These are phyloP conservation scores for Passiflora organensis DNA, from an alignment of 345 rosid species.

Conservation along the genomic window DNA sequence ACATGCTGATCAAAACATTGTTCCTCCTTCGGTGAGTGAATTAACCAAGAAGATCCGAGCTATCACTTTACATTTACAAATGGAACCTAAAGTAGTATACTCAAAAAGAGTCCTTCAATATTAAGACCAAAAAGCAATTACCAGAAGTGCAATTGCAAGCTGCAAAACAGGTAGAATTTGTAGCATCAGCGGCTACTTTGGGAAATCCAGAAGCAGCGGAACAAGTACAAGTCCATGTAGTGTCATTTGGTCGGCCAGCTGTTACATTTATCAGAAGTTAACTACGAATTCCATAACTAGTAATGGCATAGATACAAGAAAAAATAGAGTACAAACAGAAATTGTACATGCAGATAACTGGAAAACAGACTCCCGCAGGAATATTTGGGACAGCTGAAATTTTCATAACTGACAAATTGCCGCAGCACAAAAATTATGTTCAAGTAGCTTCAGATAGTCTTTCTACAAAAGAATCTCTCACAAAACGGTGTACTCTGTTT, in stretches of 20 bases:
- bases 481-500: no score
- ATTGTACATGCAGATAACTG: no score
- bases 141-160: constrained; percentile 92
- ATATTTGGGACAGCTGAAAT: neutral
- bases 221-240: constrained; percentile 70
- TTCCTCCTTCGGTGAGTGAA: no score
- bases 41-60: neutral
- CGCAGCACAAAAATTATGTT: neutral
- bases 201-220: constrained; percentile 63
- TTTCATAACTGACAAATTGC: neutral
- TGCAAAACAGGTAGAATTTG: constrained; percentile 56
- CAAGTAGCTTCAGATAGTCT: no score
- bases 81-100: no score
- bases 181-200: constrained; percentile 37
- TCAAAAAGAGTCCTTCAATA: neutral
- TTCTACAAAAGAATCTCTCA: no score
- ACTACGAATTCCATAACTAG: neutral
- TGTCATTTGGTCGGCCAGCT: constrained; percentile 37
- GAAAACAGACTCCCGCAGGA: neutral
- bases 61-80: no score
- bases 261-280: no score
- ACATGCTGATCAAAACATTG: no score
- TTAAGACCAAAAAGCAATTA: constrained; percentile 16
- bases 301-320: neutral
- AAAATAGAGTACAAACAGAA: no score